Base-by-base conservation (phyloP, 805 yeast genomes). In the Sugiyamaella lignohabitans region DNA sequence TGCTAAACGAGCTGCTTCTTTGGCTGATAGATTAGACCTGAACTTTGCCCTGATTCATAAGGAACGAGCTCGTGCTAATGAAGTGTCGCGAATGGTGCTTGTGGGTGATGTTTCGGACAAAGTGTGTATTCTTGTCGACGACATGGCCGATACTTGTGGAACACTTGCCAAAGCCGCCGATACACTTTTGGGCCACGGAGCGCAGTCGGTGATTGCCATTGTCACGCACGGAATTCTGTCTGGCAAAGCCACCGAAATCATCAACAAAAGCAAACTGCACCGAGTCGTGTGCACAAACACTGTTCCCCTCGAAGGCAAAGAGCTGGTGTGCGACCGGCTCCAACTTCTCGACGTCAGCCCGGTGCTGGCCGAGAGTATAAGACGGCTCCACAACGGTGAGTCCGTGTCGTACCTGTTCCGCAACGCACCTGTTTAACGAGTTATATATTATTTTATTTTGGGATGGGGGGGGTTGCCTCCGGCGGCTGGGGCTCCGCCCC, bases 141-240 rank as follows among this genome's bases (percentile, higher is more conserved):
- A 93, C 63, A 93, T 93, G 95, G 98, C 98, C 34, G 98, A 93
- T 63, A 93, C 98, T 2, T 93, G 98, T 68, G 98, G 98, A 37
- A 93, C 98, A 1, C 72, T 93, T 55, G 94, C 87, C 53, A 93
- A 91, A 68, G 98, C 98, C 1, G 93, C 96, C 11, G 95, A 91
- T 50, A 80, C 91, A 4, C 70, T 93, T 50, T 68, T 88, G 56
- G 82, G 78, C 30, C 80, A 87, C 54, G 84, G 86, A 27, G 98
- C 98, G 3, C 73, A 78, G 52, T 76, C 80, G 56, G 98, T 93
- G 24, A 79, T 91, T 56, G 95, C 98, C 22, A 87, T 93, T 50
- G 97, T 93, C 11, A 91, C 98, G 0, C 98, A 93, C 64, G 98
- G 98, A 48, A 87, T 93, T 38, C 81, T 93, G 59, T 82, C 93